Conservation (phyloP, 352 stramenopile genomes). For the Globisporangium spinosum region DNA sequence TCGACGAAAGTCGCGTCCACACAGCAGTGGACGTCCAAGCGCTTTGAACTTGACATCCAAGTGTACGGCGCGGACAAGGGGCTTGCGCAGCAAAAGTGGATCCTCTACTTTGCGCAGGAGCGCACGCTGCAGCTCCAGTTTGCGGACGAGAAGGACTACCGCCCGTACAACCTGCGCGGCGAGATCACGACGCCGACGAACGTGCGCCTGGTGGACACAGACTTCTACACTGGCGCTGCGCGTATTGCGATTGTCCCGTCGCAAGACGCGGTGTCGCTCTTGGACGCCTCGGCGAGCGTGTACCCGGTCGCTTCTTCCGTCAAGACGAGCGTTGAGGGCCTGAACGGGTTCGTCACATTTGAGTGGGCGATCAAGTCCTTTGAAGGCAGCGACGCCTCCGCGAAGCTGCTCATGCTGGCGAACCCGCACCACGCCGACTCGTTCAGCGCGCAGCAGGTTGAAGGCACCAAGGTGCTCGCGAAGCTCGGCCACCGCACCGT, state of each 20-base stretch:
- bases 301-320: constrained; percentile 50
- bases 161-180: constrained; percentile 55
- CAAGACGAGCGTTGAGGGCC: constrained; percentile 30
- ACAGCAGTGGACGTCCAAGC: constrained; percentile 48
- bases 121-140: constrained; percentile 67
- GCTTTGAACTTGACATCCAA: constrained; percentile 68
- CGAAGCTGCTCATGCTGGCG: constrained; percentile 64
- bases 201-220: constrained; percentile 57
- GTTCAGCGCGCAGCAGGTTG: constrained; percentile 29
- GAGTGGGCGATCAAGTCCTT: constrained; percentile 60
- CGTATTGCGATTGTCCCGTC: constrained; percentile 60
- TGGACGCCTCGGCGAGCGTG: constrained; percentile 53
- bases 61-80: constrained; percentile 50
- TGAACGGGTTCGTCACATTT: constrained; percentile 40
- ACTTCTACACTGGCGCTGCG: constrained; percentile 56
- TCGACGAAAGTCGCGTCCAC: constrained; percentile 18
- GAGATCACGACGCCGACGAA: constrained; percentile 73
- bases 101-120: constrained; percentile 65
- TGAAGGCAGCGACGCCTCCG: constrained; percentile 9
- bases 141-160: constrained; percentile 64
- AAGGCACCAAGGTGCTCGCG: constrained; percentile 40
- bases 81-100: constrained; percentile 48
- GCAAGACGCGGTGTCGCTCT: constrained; percentile 20
- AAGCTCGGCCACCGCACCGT: constrained; percentile 61
- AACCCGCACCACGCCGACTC: constrained; percentile 66